Conservation (phyloP, 306 rosid species). For the Medicago arabica region DNA sequence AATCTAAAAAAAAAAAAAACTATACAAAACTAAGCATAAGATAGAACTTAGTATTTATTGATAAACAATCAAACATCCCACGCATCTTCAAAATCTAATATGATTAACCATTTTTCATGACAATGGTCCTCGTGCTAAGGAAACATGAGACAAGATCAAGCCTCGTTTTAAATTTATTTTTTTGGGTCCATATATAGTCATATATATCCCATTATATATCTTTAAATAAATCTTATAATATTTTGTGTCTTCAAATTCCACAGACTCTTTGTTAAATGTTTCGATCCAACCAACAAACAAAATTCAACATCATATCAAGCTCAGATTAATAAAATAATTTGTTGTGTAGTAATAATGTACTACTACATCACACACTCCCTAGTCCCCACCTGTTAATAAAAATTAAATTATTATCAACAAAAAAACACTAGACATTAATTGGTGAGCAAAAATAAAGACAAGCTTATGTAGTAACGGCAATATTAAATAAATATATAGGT, state of each 20-base stretch:
- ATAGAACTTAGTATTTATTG: neutral
- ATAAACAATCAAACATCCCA: conserved; percentile 28
- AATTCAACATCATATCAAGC: conserved; percentile 13
- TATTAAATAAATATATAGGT: neutral
- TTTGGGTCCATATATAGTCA: conserved; percentile 49
- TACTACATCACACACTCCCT: neutral
- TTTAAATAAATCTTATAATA: neutral
- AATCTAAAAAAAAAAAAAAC: conserved; percentile 2
- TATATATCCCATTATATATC: neutral
- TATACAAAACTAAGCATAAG: neutral
- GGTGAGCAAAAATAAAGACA: conserved; percentile 7
- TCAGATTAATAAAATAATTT: neutral
- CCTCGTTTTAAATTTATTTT: conserved; percentile 44
- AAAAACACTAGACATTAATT: neutral
- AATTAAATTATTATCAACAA: neutral
- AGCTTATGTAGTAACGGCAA: neutral
- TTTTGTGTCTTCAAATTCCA: conserved; percentile 57
- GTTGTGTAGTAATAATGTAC: neutral
- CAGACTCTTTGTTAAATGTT: conserved; percentile 41
- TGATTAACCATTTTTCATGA: conserved; percentile 48
- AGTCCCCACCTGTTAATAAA: neutral
- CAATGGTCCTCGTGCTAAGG: conserved; percentile 60
- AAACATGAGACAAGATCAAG: conserved; percentile 62
- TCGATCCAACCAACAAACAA: conserved; percentile 50
- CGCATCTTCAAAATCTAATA: conserved; percentile 26